These are phyloP conservation scores for Lumnitzera racemosa DNA, from an alignment of 345 rosid species.

Conservation along the genomic window DNA sequence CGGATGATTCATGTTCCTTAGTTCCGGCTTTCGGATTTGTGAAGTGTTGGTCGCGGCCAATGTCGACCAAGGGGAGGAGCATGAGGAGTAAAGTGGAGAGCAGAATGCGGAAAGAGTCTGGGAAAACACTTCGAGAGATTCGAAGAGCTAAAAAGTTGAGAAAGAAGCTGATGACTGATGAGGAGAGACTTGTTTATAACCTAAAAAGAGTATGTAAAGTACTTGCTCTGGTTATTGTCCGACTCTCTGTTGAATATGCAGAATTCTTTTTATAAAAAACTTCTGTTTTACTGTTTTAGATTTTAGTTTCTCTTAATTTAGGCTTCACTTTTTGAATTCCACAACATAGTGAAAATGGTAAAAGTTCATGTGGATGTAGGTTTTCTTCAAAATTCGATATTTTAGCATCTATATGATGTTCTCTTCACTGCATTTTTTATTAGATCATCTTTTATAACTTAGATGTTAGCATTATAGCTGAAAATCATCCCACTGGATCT, in stretches of 20 bases:
- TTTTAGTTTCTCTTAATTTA: conserved; percentile 5
- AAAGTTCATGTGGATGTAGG: not conserved
- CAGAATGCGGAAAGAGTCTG: conserved; percentile 83
- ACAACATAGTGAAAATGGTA: not conserved
- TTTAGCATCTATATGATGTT: too few species aligned
- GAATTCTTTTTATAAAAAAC: not conserved
- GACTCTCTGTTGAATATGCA: not conserved
- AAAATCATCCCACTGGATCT: too few species aligned
- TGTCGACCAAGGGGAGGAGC: conserved; percentile 87
- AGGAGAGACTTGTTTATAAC: conserved; percentile 87
- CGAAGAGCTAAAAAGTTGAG: conserved; percentile 81
- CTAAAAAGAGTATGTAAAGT: conserved; percentile 63
- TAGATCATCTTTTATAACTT: too few species aligned
- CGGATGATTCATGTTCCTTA: conserved; percentile 13
- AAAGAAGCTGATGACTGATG: conserved; percentile 96
- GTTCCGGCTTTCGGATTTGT: conserved; percentile 12
- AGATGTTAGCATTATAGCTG: too few species aligned
- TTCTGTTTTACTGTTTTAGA: conserved; percentile 4
- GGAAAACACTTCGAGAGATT: conserved; percentile 81
- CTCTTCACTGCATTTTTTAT: too few species aligned
- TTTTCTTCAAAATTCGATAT: not conserved
- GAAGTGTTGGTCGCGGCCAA: conserved; percentile 40
- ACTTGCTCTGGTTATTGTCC: not conserved
- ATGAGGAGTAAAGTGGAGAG: conserved; percentile 95
- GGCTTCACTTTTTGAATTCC: not conserved